Percentiles rank a stretch among this genome's conserved stretches.
Conservation (phyloP, 2,329 filamentous ascomycete species). For the Microcyclosporella mali region DNA sequence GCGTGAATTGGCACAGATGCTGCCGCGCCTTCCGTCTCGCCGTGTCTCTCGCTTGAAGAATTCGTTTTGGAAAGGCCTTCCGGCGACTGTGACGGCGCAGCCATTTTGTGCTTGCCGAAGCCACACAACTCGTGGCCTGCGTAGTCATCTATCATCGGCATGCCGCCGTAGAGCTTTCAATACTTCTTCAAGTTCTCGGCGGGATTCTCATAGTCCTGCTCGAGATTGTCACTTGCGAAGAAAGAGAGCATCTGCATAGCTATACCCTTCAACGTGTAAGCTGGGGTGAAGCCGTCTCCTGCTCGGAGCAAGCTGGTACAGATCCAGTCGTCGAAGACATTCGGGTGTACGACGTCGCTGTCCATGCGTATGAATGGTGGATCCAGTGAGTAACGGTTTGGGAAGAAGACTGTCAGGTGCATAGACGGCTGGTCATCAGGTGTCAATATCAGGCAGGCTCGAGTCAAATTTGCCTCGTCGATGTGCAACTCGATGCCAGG, state of each 20-base stretch:
- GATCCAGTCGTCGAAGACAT: slow-evolving; percentile 20
- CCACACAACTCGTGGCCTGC: background rate
- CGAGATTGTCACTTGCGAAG: slow-evolving; percentile 18
- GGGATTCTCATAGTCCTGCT: slow-evolving; percentile 14
- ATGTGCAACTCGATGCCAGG: slow-evolving; percentile 19
- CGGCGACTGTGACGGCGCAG: too few species aligned
- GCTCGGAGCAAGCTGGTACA: slow-evolving; percentile 18
- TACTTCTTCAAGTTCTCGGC: slow-evolving; percentile 10
- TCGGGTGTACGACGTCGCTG: slow-evolving; percentile 16
- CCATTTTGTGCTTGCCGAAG: too few species aligned
- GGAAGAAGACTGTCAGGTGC: slow-evolving; percentile 18
- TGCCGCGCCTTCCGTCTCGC: too few species aligned
- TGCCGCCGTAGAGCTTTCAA: background rate
- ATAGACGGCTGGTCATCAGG: slow-evolving; percentile 13
- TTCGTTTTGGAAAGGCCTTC: too few species aligned
- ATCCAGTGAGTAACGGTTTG: slow-evolving; percentile 11
- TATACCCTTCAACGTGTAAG: slow-evolving; percentile 22
- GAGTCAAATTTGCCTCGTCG: slow-evolving; percentile 11
- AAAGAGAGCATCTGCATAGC: slow-evolving; percentile 24
- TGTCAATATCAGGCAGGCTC: slow-evolving; percentile 16
- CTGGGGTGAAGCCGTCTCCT: slow-evolving; percentile 17
- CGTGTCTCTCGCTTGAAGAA: too few species aligned
- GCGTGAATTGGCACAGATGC: too few species aligned
- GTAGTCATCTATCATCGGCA: background rate
- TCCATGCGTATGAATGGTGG: slow-evolving; percentile 18